Percentiles rank a stretch among this genome's conserved stretches.
These are phyloP conservation scores for Blastosporella zonata DNA, from an alignment of 1,284 basidiomycete species.

Conservation along the genomic window DNA sequence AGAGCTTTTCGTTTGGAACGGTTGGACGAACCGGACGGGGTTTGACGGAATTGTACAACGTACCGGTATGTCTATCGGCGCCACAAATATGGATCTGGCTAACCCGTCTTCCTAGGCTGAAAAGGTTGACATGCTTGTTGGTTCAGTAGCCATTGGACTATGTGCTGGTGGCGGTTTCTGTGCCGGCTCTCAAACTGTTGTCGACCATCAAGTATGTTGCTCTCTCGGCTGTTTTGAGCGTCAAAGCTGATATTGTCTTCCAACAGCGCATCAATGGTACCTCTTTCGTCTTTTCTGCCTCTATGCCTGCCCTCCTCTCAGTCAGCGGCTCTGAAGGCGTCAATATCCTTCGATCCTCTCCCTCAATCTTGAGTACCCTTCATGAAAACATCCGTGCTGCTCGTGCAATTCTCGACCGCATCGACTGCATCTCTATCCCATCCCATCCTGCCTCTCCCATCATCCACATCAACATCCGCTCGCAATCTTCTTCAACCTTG, in stretches of 20 bases:
- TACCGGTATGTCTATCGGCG: conserved; percentile 59
- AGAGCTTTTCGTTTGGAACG: conserved; percentile 90
- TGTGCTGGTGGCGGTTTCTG: conserved; percentile 93
- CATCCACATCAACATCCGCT: conserved; percentile 78
- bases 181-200: conserved; percentile 81
- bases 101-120: conserved; percentile 43
- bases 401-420: conserved; percentile 74
- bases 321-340: conserved; percentile 87
- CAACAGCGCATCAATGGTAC: conserved; percentile 92
- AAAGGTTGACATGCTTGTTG: conserved; percentile 80
- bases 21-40: conserved; percentile 93
- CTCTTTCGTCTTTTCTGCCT: conserved; percentile 95
- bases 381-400: conserved; percentile 81
- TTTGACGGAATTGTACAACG: conserved; percentile 90
- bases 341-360: conserved; percentile 69
- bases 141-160: conserved; percentile 85
- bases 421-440: conserved; percentile 81
- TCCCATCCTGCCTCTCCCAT: conserved; percentile 85
- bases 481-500: conserved; percentile 31
- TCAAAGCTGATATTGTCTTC: not conserved
- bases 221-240: not conserved
- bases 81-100: not conserved
- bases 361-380: conserved; percentile 71
- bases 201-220: conserved; percentile 76
- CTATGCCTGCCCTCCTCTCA: conserved; percentile 88